Base-by-base conservation (phyloP, 2,329 filamentous ascomycete genomes). In the Fusarium pseudocircinatum region DNA sequence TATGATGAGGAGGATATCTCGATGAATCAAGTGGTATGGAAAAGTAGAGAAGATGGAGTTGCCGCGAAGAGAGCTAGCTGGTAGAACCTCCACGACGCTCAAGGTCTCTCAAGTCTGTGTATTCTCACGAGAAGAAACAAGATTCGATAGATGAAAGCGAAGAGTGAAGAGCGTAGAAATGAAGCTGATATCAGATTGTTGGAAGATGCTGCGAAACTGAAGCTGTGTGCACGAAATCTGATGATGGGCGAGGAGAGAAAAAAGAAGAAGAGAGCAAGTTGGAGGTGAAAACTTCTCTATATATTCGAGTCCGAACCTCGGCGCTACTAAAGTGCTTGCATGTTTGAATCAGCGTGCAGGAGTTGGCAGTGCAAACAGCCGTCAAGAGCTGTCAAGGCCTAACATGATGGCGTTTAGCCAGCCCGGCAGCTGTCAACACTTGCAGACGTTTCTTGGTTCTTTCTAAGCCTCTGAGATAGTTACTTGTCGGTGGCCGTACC, bases 131-230 rank as follows among this genome's bases (percentile, higher is more conserved):
- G 37, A 53, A 52, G 49, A 72, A 57, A 11, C 43, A 44, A 40
- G 24, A 28, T 43, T 56, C 47, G 22, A 54, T 47, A 28, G 30
- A 44, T 18, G 34, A 63, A 58, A 32, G 36, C 24, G 69, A 57
- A 58, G 53, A 30, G 22, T 30, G 63, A 53, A 58, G 52, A 28
- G 34, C n/a, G 26, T n/a, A 30, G 47, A 52, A n/a, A 32, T 24
- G 54, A 22, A 47, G 39, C 36, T 28, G 34, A 22, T 72, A 59
- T 47, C 69, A 72, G 69, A 65, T 49, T n/a, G 28, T 26, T 40
- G 69, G 36, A 65, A 49, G 40, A 44, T 69, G 30, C n/a, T 42
- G 24, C 44, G 39, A 57, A 30, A 28, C 47, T 24, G 53, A n/a
- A 36, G 50, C 34, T 39, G 50, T 16, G 24, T 28, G 50, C 53